Conservation (phyloP, 2,329 filamentous ascomycete genomes). For the Neocucurbitaria cava region DNA sequence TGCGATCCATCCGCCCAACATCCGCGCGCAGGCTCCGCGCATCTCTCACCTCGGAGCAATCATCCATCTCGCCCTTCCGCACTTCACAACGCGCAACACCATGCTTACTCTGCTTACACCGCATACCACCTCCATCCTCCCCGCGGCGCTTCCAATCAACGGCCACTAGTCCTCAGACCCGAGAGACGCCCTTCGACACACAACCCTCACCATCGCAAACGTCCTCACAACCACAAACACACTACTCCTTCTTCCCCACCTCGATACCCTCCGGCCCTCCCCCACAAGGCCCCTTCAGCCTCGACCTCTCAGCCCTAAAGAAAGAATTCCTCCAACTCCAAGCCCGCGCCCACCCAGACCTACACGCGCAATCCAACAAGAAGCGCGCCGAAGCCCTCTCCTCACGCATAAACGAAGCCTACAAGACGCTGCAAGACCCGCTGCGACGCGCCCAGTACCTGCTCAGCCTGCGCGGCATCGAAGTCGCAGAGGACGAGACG, state of each 20-base stretch:
- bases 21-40: constrained; percentile 35
- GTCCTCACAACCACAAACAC: constrained; percentile 54
- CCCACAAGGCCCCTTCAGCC: constrained; percentile 75
- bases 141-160: constrained; percentile 36
- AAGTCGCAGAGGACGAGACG: constrained; percentile 80
- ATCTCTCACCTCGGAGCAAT: constrained; percentile 22
- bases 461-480: constrained; percentile 72
- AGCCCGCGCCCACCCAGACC: constrained; percentile 76
- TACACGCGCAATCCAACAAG: constrained; percentile 59
- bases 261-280: constrained; percentile 81
- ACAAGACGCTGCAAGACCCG: constrained; percentile 81
- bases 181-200: constrained; percentile 24
- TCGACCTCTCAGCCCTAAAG: constrained; percentile 74
- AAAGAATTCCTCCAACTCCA: constrained; percentile 89
- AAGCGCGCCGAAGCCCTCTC: constrained; percentile 77
- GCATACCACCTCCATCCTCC: constrained; percentile 10
- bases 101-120: constrained; percentile 35
- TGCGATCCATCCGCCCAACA: constrained; percentile 31
- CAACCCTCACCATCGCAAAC: constrained; percentile 9
- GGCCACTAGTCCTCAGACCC: constrained; percentile 7
- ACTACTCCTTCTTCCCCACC: constrained; percentile 88
- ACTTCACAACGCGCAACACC: constrained; percentile 23
- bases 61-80: constrained; percentile 17
- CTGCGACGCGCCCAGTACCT: constrained; percentile 88
- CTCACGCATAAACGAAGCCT: constrained; percentile 87